Base-by-base conservation (phyloP, 2,329 filamentous ascomycete genomes). In the Coniella vitis region DNA sequence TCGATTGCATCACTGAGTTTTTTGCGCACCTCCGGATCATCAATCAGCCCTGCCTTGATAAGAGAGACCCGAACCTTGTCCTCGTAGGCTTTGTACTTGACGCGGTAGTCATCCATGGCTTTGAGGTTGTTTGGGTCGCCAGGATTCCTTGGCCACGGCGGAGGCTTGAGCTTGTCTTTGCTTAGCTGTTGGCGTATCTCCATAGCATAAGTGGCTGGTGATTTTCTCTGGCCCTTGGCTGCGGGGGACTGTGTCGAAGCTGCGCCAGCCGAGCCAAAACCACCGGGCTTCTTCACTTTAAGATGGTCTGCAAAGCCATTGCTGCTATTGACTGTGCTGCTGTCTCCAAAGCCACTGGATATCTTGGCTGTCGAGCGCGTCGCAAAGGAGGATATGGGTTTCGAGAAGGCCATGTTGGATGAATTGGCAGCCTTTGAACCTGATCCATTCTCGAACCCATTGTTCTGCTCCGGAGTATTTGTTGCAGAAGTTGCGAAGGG, bases 1-100 rank as follows among this genome's bases (percentile, higher is more conserved):
- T 78, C 74, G 41, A 85, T 78, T 7, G 82, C 82, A 59, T 85
- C 75, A 50, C 78, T 72, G 7, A 86, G 69, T 16, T 72, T 74
- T 58, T 81, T 80, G 48, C 76, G 75, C 57, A 80, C 77, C 29
- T 82, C 75, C 3, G 81, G 81, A 55, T 85, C 79, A 61, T 85
- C 82, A 48, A 85, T 79, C 7, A 83, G 65, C 10, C 75, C 76
- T 13, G 74, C 78, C 52, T 72, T 75, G 48, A 81, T 79, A 37
- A 85, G 64, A 4, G 75, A 77, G 13, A 69, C 68, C 43, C 81
- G 76, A 7, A 76, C 79, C 53, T 71, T 74, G 47, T 70, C 70
- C 48, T 81, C 72, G 55, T 83, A 84, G 10, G 65, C 65, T 54
- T 79, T 80, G 60, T 77, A 78, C 16, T 70, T 65, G 42, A 78